Base-by-base conservation (phyloP, 352 stramenopile species). In the Globisporangium barbulae region DNA sequence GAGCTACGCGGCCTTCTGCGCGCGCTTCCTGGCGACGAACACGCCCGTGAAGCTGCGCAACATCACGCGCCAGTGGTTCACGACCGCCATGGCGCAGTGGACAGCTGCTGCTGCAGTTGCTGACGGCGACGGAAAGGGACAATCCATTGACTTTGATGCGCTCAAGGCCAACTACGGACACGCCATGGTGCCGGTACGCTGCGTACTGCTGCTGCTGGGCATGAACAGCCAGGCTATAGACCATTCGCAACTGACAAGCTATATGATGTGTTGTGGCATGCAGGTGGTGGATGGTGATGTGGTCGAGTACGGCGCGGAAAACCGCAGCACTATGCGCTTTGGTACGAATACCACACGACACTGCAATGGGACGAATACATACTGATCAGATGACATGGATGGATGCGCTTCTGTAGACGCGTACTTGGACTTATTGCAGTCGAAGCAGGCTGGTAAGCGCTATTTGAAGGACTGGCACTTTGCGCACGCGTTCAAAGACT, bases 391-490 rank as follows among this genome's bases (percentile, higher is more conserved):
- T n/a, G 15, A 12, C 15, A n/a, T 44, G 3, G 5, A 12, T 41
- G 35, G 7, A 55, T 22, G 15, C 17, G 28, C 15, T 55, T n/a
- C 6, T 37, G 10, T 30, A 94, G 86, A 69, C 25, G 76, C 83
- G 33, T 95, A 95, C 50, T 53, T 95, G 61, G 68, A 79, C 8
- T 42, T 85, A 57, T 58, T 95, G 33, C 60, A 89, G 69, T 72
- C 47, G 2, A 64, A 72, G 10, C 68, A 57, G 8, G 73, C 66
- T 0, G 80, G 80, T n/a, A 88, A 81, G 61, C 75, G 65, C 45
- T 96, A 96, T 52, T 70, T 96, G 9, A 96, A 96, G 57, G 87
- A 96, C 61, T 96, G 87, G 87, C 87, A 96, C 68, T 93, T 94
- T 39, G 82, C 83, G 22, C 81, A 87, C 28, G 73, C 68, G 15